These are phyloP conservation scores for Venturia effusa DNA, from an alignment of 2,329 filamentous ascomycete genomes.

Conservation along the genomic window DNA sequence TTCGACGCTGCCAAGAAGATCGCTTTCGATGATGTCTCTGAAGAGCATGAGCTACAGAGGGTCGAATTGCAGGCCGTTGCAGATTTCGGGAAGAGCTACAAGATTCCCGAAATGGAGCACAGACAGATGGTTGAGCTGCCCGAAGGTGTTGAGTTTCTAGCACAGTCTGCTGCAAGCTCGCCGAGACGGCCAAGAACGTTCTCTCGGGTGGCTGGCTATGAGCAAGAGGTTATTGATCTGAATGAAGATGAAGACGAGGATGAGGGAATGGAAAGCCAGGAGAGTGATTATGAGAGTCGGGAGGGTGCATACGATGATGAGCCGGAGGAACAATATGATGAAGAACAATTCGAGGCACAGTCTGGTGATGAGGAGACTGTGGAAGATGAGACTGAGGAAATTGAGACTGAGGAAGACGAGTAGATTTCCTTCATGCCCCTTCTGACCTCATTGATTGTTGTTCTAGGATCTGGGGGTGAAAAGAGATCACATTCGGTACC, in stretches of 20 bases:
- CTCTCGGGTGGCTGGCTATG: conserved; percentile 4
- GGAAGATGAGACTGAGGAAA: conserved; percentile 3
- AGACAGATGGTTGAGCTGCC: conserved; percentile 4
- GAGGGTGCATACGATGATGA: background rate
- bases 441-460: background rate
- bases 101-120: background rate
- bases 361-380: background rate
- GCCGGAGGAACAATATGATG: background rate
- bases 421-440: background rate
- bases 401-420: conserved; percentile 1
- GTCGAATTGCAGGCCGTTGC: background rate
- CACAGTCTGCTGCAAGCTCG: background rate
- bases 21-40: background rate
- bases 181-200: background rate
- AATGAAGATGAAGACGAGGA: background rate
- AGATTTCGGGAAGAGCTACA: background rate
- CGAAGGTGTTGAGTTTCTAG: background rate
- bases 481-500: background rate
- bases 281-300: background rate
- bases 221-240: background rate
- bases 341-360: background rate
- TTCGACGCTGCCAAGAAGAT: conserved; percentile 19
- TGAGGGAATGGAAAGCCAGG: conserved; percentile 21
- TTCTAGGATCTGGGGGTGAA: background rate
- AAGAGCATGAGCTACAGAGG: background rate